Conservation (phyloP, 1,284 basidiomycete species). For the Phellopilus nigrolimitatus region DNA sequence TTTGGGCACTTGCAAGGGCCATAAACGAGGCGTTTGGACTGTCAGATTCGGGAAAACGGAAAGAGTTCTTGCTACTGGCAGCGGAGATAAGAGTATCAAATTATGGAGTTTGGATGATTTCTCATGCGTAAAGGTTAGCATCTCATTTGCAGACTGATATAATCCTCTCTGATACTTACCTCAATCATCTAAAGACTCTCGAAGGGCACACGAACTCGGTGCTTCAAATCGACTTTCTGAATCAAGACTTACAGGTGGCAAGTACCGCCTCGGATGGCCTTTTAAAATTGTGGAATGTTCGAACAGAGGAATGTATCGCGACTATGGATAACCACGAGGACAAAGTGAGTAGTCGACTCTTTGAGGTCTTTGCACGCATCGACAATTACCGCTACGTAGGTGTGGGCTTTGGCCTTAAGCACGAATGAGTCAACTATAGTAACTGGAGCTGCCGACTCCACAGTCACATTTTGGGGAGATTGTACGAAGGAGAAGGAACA, state of each 20-base stretch:
- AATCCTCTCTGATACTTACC: constrained; percentile 4
- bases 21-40: constrained; percentile 95
- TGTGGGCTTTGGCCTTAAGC: constrained; percentile 88
- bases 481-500: constrained; percentile 76
- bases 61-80: constrained; percentile 85
- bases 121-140: constrained; percentile 73
- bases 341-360: constrained; percentile 53
- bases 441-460: constrained; percentile 92
- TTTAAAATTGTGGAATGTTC: constrained; percentile 93
- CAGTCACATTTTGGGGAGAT: constrained; percentile 93
- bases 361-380: not conserved
- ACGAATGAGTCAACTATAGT: constrained; percentile 77
- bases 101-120: constrained; percentile 93
- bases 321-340: constrained; percentile 97
- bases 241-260: constrained; percentile 80
- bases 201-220: constrained; percentile 98
- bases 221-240: constrained; percentile 88
- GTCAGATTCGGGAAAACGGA: constrained; percentile 86
- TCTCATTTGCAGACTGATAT: too few species aligned
- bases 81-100: constrained; percentile 91
- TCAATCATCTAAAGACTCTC: constrained; percentile 59
- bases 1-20: constrained; percentile 90
- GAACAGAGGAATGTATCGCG: constrained; percentile 79
- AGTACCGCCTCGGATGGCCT: constrained; percentile 91
- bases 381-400: constrained; percentile 43